Base-by-base conservation (phyloP, 768 basidiomycete species). In the Pisolithus albus region DNA sequence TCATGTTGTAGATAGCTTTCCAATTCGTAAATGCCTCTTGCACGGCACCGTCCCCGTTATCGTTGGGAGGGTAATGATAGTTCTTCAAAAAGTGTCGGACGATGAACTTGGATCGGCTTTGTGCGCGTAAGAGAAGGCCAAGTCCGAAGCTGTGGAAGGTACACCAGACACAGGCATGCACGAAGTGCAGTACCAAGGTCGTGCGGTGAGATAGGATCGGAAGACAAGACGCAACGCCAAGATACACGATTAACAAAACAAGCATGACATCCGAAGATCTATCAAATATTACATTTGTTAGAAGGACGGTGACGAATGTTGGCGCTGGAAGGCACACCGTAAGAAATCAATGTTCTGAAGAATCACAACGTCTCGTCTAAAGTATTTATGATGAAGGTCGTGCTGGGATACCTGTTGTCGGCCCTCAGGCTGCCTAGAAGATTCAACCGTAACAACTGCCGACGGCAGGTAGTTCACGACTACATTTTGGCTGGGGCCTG, bases 31-130 rank as follows among this genome's bases (percentile, higher is more conserved):
- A 99, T 0, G 95, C 92, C 64, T 99, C 96, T 37, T 83, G 76
- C n/a, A 93, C 80, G 0, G 95, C 94, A 43, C 83, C 81, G 52
- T 82, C 76, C 5, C 80, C 82, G 15, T 77, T 80, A 50, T 88
- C 83, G 52, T 81, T 75, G 43, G 75, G 73, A 11, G 83, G 78
- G 66, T 97, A 98, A 60, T 92, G 83, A 62, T 98, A 99, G 62
- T 97, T 83, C 74, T 95, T 92, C 60, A 96, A 70, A 64, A 88
- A 98, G 66, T 99, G 96, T 56, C 92, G 73, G 24, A 98, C 96
- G 37, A 97, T 70, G 72, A 87, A 96, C 66, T 93, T 94, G 65
- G 70, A 80, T 65, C 84, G 76, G 58, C 88, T 86, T 68, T 99
- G 96, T 1, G 85, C 88, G 19, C 81, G 81, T 38, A 99, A 75